These are phyloP conservation scores for Penicillium verrucosum DNA, from an alignment of 2,329 filamentous ascomycete genomes.

Conservation along the genomic window DNA sequence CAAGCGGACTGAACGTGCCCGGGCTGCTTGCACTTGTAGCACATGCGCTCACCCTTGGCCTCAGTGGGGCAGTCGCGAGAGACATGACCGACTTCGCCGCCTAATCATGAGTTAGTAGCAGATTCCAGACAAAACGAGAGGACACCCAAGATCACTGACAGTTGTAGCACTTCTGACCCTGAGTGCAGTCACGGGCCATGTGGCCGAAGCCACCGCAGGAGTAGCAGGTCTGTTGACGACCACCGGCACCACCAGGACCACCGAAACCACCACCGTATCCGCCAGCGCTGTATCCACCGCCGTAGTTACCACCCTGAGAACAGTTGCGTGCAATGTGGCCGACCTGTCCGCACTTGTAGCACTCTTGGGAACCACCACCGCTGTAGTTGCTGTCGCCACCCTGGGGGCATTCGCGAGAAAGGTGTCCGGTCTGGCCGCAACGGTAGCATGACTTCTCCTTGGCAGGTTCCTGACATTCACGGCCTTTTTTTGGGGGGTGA, in stretches of 20 bases:
- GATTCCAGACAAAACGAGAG: not conserved
- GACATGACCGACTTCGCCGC: slow-evolving; percentile 85
- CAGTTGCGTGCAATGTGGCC: slow-evolving; percentile 85
- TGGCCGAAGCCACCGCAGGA: slow-evolving; percentile 96
- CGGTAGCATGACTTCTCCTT: slow-evolving; percentile 74
- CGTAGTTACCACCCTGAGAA: slow-evolving; percentile 50
- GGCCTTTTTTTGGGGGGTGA: slow-evolving; percentile 54
- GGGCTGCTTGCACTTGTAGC: slow-evolving; percentile 89
- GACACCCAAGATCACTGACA: slow-evolving; percentile 54
- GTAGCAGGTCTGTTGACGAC: slow-evolving; percentile 84
- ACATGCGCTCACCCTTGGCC: slow-evolving; percentile 86
- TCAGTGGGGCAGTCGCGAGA: slow-evolving; percentile 95
- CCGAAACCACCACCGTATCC: slow-evolving; percentile 51
- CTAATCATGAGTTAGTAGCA: slow-evolving; percentile 35
- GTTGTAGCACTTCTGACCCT: slow-evolving; percentile 99
- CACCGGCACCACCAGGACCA: slow-evolving; percentile 51
- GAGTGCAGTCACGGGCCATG: slow-evolving; percentile 97
- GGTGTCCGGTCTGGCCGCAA: slow-evolving; percentile 76
- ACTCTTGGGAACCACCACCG: slow-evolving; percentile 61
- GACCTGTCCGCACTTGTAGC: slow-evolving; percentile 97
- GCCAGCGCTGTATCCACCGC: slow-evolving; percentile 44
- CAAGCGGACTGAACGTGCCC: slow-evolving; percentile 93
- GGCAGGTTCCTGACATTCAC: slow-evolving; percentile 83
- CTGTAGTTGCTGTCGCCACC: slow-evolving; percentile 45
- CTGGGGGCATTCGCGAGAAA: slow-evolving; percentile 72